These are phyloP conservation scores for Ceratocystis ficicola DNA, from an alignment of 2,329 filamentous ascomycete species.

Conservation along the genomic window DNA sequence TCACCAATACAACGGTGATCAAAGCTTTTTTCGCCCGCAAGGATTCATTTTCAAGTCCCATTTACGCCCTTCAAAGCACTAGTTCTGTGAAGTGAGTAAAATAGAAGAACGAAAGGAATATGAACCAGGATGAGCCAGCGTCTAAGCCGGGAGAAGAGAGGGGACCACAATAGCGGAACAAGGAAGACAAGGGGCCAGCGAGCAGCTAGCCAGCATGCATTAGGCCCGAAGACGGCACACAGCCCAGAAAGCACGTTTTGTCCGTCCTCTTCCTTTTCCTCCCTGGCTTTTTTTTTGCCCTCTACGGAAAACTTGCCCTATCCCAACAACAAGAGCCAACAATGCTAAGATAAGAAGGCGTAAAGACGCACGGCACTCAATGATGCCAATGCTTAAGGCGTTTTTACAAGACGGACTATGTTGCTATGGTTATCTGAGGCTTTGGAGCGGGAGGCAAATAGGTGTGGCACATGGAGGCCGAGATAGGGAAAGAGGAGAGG, in stretches of 20 bases:
- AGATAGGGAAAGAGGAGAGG: too few relatives aligned
- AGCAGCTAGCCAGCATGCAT: not conserved
- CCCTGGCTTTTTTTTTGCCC: not conserved
- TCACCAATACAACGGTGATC: not conserved
- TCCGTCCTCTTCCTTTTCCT: too few relatives aligned
- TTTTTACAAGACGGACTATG: too few relatives aligned
- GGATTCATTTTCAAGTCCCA: not conserved
- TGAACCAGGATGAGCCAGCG: not conserved
- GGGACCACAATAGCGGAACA: not conserved
- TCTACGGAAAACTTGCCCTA: too few relatives aligned
- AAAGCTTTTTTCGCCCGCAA: slow-evolving; percentile 1
- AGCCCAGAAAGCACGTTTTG: not conserved
- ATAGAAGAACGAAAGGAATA: not conserved
- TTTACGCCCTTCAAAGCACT: not conserved
- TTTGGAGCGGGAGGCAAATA: too few relatives aligned
- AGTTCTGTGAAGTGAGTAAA: not conserved
- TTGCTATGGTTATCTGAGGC: too few relatives aligned
- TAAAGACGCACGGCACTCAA: too few relatives aligned
- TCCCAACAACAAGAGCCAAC: not conserved
- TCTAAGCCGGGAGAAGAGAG: not conserved
- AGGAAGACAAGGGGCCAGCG: not conserved
- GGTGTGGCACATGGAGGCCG: too few relatives aligned
- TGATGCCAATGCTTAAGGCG: too few relatives aligned
- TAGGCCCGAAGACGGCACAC: not conserved
- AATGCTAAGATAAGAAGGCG: not conserved